Base-by-base conservation (phyloP, 768 basidiomycete species). In the Mrakia blollopis region DNA sequence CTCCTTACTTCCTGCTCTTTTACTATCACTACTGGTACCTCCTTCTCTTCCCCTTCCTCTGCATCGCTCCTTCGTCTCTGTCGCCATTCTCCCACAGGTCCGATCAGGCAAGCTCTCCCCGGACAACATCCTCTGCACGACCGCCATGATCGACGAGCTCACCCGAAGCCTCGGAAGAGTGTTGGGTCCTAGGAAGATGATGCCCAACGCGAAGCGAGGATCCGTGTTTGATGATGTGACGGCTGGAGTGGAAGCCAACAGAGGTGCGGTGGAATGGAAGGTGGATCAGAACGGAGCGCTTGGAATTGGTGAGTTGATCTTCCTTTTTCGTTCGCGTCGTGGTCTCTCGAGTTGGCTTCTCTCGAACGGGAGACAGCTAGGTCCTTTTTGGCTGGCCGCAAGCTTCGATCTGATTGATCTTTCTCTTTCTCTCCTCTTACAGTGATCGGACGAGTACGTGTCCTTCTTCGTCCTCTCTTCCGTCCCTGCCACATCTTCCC, bases 141-240 rank as follows among this genome's bases (percentile, higher is more conserved):
- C 92, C 4, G 96, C 81, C 88, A 94, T 73, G 88, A 89, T 79
- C 16, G 80, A 91, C 7, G 90, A 88, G 81, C 47, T 65, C 5
- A 44, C 61, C 4, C 54, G 57, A 10, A 28, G 1, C 8, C 87
- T 98, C 3, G 94, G 89, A 83, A 85, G 92, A 85, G 85, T 91
- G 83, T 85, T 92, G 84, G 84, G 96, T 80, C 95, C 94, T 60
- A 89, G 92, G 72, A 96, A 96, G 75, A 85, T 98, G 63, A 97
- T 99, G 95, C 97, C 97, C 16, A 91, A 92, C 10, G 92, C 91
- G 79, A 90, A 94, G 83, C 88, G 94, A 76, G 97, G 97, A 7
- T 95, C 95, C 0, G 96, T 98, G 28, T 92, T 93, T 1, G 92
- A 94, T 70, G 93, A 98, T 78, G 86, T 98, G 60, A 90, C 87